Base-by-base conservation (phyloP, 2,329 filamentous ascomycete species). In the Lomentospora prolificans region DNA sequence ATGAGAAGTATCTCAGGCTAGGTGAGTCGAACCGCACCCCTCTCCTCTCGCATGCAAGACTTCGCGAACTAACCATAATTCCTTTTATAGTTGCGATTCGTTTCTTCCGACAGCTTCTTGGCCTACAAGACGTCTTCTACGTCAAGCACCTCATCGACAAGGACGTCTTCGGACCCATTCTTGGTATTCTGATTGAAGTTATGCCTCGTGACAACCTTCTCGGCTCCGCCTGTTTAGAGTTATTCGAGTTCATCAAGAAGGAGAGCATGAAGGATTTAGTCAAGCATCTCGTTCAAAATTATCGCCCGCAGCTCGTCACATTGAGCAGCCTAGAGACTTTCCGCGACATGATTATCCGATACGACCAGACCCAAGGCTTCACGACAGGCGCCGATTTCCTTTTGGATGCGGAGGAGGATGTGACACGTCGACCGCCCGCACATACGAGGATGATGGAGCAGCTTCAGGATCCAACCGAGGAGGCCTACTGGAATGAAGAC, bases 71-170 rank as follows among this genome's bases (percentile, higher is more conserved):
- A 57, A 51, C 61, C 69, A 63, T 69, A 55, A n/a, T n/a, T n/a
- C n/a, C n/a, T n/a, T n/a, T n/a, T n/a, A n/a, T n/a, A 91, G 89
- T 90, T 63, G 89, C 91, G 4, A 80, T 99, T 61, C 94, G 96
- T 67, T 96, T 96, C 72, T 92, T 97, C 74, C 87, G 92, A 31
- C 89, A 88, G 48, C 81, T 95, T 58, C 80, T 96, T 57, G 84
- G 85, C 50, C 78, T 96, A 36, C 86, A 94, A 64, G 92, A 97
- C 66, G 90, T 95, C 55, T 95, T 94, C 63, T 96, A 96, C 67
- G 85, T 90, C 64, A 86, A 85, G 55, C 86, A 96, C 63, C 81
- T 97, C 62, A 87, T 86, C 25, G 84, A 90, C 61, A 87, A 91
- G 66, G 82, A 85, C 58, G 82, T 94, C 0, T 84, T 97, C 58